phyloP scores from a whole-genome alignment of 768 basidiomycete genomes.

The Cystobasidium onofrii region DNA sequence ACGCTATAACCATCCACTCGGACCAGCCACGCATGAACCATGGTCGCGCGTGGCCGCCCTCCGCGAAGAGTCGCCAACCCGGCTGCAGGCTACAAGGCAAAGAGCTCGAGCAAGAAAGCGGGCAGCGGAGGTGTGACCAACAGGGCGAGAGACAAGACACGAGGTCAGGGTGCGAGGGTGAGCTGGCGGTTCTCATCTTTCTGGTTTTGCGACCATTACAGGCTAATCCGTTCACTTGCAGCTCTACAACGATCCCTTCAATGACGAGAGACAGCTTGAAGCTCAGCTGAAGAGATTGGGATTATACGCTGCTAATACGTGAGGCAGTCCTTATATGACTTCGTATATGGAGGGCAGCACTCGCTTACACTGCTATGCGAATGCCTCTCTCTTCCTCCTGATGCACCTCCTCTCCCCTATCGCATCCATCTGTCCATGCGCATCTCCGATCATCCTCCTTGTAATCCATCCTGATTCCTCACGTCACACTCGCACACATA shows the following conservation, averaged over 20 bases:
- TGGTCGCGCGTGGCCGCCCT: background rate
- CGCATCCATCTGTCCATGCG: background rate
- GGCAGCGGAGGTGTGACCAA: background rate
- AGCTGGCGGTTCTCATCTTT: background rate
- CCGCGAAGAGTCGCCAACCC: background rate
- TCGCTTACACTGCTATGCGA: background rate
- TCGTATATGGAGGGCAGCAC: background rate
- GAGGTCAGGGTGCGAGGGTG: constrained; percentile 6
- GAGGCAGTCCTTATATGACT: constrained; percentile 49
- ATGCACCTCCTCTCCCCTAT: background rate
- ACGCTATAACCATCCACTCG: background rate
- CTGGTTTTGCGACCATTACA: background rate
- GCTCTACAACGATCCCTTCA: constrained; percentile 37
- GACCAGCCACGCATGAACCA: background rate
- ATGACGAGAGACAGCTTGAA: constrained; percentile 49
- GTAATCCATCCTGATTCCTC: background rate
- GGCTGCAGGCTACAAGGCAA: background rate
- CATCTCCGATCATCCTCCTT: background rate
- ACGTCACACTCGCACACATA: background rate
- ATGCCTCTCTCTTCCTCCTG: background rate
- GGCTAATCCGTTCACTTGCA: background rate
- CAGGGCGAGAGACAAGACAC: constrained; percentile 22
- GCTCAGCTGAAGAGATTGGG: constrained; percentile 68
- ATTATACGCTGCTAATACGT: constrained; percentile 74
- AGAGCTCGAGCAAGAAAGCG: background rate